phyloP scores from a whole-genome alignment of 805 yeast species.

The Cyberlindnera lachancei region DNA sequence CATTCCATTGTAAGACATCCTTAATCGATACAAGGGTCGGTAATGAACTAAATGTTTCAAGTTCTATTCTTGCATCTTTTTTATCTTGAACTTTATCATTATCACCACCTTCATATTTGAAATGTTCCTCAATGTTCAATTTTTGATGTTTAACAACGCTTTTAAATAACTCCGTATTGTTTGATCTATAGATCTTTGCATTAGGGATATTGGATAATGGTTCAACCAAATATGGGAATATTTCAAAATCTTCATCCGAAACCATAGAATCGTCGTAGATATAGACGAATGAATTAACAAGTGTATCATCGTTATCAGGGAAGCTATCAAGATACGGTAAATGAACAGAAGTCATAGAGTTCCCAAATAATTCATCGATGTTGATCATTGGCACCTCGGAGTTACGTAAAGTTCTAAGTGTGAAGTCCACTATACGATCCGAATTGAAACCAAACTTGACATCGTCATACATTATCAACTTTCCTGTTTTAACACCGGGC shows the following conservation, averaged over 20 bases:
- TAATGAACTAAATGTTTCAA: constrained; percentile 47
- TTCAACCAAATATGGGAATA: constrained; percentile 54
- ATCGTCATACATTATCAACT: constrained; percentile 29
- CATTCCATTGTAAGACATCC: constrained; percentile 45
- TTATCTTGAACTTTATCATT: too few species aligned
- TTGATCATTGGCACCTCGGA: constrained; percentile 29
- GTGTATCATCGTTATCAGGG: constrained; percentile 31
- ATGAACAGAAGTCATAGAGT: constrained; percentile 14
- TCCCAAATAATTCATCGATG: too few species aligned
- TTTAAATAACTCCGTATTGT: constrained; percentile 32
- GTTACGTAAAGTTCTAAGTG: constrained; percentile 39
- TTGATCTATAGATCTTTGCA: constrained; percentile 44
- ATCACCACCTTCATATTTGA: constrained; percentile 35
- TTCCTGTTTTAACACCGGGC: constrained; percentile 38
- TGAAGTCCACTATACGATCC: constrained; percentile 35
- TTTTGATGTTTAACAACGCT: constrained; percentile 37
- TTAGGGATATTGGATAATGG: constrained; percentile 53
- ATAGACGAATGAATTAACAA: constrained; percentile 51
- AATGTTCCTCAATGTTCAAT: constrained; percentile 25
- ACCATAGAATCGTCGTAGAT: constrained; percentile 42
- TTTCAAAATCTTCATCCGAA: constrained; percentile 53
- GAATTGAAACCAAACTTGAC: constrained; percentile 15
- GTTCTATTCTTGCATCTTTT: constrained; percentile 4
- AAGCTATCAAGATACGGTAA: constrained; percentile 2
- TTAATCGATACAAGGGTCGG: constrained; percentile 60